Evolutionary conservation across 2,329 filamentous ascomycete genomes (phyloP), one percentile per base, ranked within the genome.

Genomic region (Neonectria hederae): DNA sequence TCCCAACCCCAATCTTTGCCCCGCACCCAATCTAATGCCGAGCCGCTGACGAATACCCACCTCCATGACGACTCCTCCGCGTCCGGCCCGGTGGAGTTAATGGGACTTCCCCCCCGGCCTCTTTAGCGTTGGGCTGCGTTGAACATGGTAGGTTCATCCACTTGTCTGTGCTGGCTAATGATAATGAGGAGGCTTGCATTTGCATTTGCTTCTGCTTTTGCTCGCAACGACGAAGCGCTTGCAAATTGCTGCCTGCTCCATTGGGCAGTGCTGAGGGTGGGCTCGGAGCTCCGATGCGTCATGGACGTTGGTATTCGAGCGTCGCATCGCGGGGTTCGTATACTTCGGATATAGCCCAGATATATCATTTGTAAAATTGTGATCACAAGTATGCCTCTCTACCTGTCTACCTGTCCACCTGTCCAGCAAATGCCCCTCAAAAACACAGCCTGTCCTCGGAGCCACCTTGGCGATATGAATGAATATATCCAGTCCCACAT

Each of bases 61-160:
- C 45, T 24, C 40, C n/a, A 45, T 40, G 26, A 43, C 57, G n/a
- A 48, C 40, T 53, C 28, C 46, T 49, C 40, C 43, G 51, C 53
- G 62, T 59, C 63, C 19, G 30, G 48, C 46, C 59, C 35, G 35
- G 61, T 63, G 61, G 61, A 58, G 28, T 2, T 5, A 17, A 17
- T 28, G 28, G 8, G 28, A 28, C 28, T 24, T 26, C 43, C 35
- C 24, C 30, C 52, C 24, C 30, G 32, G 32, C 32, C 13, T 17
- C 32, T 14, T 43, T 32, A 19, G 45, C 32, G 56, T 28, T 28
- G 26, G 9, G 22, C 5, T 17, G 28, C 28, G 28, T 30, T 10
- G 28, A 30, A 30, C 26, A 28, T 30, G 28, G 28, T 10, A 10
- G 28, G 2, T 30, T 30, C 11, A 11, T 30, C 28, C 28, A 30